A percentile compares a stretch with the other conserved stretches of the same genome.
phyloP scores from a whole-genome alignment of 192 early-diverging fungal genomes.

The Coemansia asiatica region DNA sequence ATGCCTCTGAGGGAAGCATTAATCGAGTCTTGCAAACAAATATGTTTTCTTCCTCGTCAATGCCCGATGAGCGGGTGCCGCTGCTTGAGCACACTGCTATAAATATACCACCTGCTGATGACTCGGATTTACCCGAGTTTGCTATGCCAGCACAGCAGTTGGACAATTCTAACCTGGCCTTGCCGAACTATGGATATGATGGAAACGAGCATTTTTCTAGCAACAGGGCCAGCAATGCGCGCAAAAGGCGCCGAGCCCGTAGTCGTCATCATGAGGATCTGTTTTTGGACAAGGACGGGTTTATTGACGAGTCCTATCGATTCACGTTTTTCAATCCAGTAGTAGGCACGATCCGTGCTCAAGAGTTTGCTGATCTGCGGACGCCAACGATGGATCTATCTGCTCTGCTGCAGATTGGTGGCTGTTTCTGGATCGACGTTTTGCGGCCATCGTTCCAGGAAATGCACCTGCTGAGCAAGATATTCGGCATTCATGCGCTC shows the following conservation, averaged over 20 bases:
- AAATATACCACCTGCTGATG: constrained; percentile 9
- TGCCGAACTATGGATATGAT: not conserved
- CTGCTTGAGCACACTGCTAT: constrained; percentile 21
- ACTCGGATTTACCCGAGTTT: constrained; percentile 1
- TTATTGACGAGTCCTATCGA: constrained; percentile 60
- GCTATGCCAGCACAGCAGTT: constrained; percentile 41
- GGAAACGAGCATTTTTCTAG: not conserved
- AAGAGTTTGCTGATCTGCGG: constrained; percentile 57
- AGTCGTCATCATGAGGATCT: constrained; percentile 47
- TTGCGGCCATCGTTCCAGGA: constrained; percentile 63
- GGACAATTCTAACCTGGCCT: not conserved
- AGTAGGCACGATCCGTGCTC: constrained; percentile 63
- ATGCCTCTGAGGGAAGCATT: not conserved
- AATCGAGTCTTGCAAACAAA: not conserved
- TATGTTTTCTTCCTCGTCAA: constrained; percentile 10
- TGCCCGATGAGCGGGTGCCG: constrained; percentile 31
- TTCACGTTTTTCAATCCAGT: constrained; percentile 71
- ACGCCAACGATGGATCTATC: constrained; percentile 49
- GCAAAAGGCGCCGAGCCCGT: constrained; percentile 17
- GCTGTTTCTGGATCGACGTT: constrained; percentile 81
- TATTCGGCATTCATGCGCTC: constrained; percentile 77
- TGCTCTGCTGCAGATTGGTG: constrained; percentile 34
- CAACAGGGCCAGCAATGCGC: not conserved
- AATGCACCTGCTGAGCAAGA: constrained; percentile 64
- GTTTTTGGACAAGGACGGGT: constrained; percentile 55